Evolutionary conservation across 1,139 yeast species (phyloP).

Genomic region (Magnusiomyces paraingens): DNA sequence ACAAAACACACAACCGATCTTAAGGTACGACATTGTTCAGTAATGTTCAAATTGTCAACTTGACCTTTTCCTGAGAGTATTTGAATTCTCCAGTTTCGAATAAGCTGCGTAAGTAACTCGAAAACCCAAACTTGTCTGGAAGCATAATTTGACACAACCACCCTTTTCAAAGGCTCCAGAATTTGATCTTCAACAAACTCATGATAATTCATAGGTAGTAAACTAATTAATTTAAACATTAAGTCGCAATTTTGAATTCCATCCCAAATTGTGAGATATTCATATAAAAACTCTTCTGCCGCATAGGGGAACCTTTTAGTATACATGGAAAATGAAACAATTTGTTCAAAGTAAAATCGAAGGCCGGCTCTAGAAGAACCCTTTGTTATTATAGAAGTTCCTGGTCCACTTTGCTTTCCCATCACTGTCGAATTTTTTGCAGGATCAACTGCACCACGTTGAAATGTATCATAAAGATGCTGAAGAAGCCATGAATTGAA

Average conservation of each 20-base stretch:
- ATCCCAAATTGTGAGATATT: constrained; percentile 19
- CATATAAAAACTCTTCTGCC: constrained; percentile 21
- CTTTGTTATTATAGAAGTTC: constrained; percentile 1
- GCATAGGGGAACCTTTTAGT: constrained; percentile 23
- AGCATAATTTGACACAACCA: constrained; percentile 9
- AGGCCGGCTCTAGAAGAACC: not conserved
- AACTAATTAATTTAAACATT: constrained; percentile 18
- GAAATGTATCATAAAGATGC: constrained; percentile 15
- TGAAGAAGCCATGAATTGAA: constrained; percentile 26
- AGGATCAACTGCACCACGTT: constrained; percentile 2
- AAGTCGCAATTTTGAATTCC: constrained; percentile 11
- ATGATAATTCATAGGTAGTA: constrained; percentile 18
- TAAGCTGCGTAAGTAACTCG: constrained; percentile 1
- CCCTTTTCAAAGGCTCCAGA: constrained; percentile 17
- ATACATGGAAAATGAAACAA: constrained; percentile 18
- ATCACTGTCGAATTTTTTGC: not conserved
- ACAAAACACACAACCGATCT: constrained; percentile 19
- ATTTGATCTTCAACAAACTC: constrained; percentile 11
- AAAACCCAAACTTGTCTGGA: constrained; percentile 3
- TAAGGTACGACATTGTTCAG: constrained; percentile 13
- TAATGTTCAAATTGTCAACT: constrained; percentile 14
- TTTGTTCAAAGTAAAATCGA: constrained; percentile 15
- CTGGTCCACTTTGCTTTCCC: constrained; percentile 8
- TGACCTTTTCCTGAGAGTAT: not conserved
- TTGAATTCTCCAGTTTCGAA: constrained; percentile 8